Evolutionary conservation across 2,329 filamentous ascomycete genomes (phyloP), one percentile per base, ranked within the genome.

Genomic region (Colletotrichum chrysophilum): DNA sequence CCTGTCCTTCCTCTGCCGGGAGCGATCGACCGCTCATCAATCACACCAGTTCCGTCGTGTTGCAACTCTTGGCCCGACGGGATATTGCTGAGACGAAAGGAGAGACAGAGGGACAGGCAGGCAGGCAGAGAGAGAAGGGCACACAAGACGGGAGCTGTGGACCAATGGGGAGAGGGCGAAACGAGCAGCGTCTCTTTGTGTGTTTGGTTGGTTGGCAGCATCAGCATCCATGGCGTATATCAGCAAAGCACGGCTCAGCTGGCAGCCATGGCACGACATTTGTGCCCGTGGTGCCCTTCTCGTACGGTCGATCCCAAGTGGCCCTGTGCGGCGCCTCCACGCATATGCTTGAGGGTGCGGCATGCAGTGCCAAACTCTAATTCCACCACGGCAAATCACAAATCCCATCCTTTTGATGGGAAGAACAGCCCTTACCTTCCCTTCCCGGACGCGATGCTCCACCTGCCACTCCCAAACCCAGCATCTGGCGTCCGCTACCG

Each of bases 291-390:
- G 32, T 34, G 32, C 32, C 36, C 28, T 28, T 52, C n/a, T 67
- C 52, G 62, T 68, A 60, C 36, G 28, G 30, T 43, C 38, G 38
- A 43, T 43, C 38, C 38, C 38, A 43, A n/a, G 55, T 58, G 58
- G 58, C 58, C 48, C 38, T 43, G 48, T 12, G 70, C 26, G 55
- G 48, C 61, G 13, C 16, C 24, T 21, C 21, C 18, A 65, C 61
- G 56, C 55, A 30, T n/a, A 36, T 48, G 48, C 60, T 64, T 61
- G 71, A 71, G 16, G 24, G 70, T 52, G 32, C 28, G 48, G 38
- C 38, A 74, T 58, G 71, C 71, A 60, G 60, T 48, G 48, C 21
- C 67, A 66, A 74, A 74, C 67, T 66, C 52, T 74, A 71, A 36
- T 28, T 56, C 34, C 32, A 30, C 34, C 34, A 71, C 67, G 34